These are phyloP conservation scores for Ceratocystis alfenasii DNA, from an alignment of 2,329 filamentous ascomycete species.

Conservation along the genomic window DNA sequence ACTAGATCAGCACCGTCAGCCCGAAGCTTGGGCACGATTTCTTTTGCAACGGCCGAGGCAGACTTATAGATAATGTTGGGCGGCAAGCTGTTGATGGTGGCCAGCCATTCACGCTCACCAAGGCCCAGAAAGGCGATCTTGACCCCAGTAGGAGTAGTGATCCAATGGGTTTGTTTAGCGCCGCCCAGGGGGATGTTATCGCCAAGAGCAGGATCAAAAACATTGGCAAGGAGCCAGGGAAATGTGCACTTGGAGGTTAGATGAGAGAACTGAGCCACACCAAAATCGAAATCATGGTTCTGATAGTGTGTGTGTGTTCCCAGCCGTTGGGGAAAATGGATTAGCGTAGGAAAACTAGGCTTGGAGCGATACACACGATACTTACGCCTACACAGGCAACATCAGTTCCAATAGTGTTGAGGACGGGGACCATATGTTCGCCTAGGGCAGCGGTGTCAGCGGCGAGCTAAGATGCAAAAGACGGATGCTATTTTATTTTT, in stretches of 20 bases:
- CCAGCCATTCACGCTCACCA: slow-evolving; percentile 79
- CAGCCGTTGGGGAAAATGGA: not conserved
- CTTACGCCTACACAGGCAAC: slow-evolving; percentile 71
- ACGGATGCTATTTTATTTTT: no score
- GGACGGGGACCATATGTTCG: slow-evolving; percentile 74
- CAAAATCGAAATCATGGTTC: slow-evolving; percentile 92
- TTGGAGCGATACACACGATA: slow-evolving; percentile 24
- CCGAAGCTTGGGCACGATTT: slow-evolving; percentile 60
- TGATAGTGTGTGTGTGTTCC: slow-evolving; percentile 28
- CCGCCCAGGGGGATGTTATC: slow-evolving; percentile 63
- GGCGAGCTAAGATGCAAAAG: not conserved
- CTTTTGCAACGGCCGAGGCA: slow-evolving; percentile 60
- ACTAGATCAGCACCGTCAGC: slow-evolving; percentile 71
- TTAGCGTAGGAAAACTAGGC: not conserved
- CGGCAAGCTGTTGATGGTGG: slow-evolving; percentile 75
- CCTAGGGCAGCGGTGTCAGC: slow-evolving; percentile 31
- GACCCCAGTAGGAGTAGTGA: slow-evolving; percentile 70
- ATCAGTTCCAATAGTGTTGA: slow-evolving; percentile 67
- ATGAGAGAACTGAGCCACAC: slow-evolving; percentile 65
- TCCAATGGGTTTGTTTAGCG: slow-evolving; percentile 60
- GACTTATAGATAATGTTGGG: slow-evolving; percentile 73
- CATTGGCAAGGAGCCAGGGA: slow-evolving; percentile 82
- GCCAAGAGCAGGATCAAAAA: slow-evolving; percentile 71
- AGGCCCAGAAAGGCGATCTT: slow-evolving; percentile 78
- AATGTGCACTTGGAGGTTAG: slow-evolving; percentile 65